Evolutionary conservation across 768 basidiomycete genomes (phyloP).

Genomic region (Serendipita vermifera): DNA sequence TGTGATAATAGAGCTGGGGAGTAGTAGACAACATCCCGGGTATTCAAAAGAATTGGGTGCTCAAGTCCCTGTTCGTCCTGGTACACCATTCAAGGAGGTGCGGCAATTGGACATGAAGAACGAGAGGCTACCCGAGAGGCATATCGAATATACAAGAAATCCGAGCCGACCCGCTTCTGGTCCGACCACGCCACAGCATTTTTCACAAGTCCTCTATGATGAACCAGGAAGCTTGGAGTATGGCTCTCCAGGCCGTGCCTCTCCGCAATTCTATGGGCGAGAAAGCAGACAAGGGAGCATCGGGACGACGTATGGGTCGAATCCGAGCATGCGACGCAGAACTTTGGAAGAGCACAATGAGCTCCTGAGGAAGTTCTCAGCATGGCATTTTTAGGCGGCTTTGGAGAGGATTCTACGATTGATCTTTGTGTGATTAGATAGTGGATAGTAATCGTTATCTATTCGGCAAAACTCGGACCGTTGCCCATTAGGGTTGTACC

Average conservation of each 20-base stretch:
- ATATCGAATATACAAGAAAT: neutral
- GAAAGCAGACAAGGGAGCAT: neutral
- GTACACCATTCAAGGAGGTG: constrained; percentile 4
- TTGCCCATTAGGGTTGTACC: too few species aligned
- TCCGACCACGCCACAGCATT: neutral
- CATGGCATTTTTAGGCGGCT: too few species aligned
- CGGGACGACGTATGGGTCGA: neutral
- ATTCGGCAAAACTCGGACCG: too few species aligned
- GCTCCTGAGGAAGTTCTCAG: neutral
- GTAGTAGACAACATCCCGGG: neutral
- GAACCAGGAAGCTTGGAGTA: neutral
- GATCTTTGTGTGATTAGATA: too few species aligned
- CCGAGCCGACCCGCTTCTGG: neutral
- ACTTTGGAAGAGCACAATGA: constrained; percentile 3
- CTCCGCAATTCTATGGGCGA: too few species aligned
- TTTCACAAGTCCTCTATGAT: neutral
- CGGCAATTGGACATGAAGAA: neutral
- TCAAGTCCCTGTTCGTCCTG: neutral
- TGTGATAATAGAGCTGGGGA: neutral
- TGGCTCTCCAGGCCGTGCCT: too few species aligned
- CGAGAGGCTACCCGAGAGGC: neutral
- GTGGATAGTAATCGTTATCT: too few species aligned
- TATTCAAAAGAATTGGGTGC: neutral
- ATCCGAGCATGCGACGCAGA: neutral
- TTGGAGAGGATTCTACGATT: too few species aligned